A percentile compares a stretch with the other conserved stretches of the same genome.
phyloP scores from a whole-genome alignment of 2,329 filamentous ascomycete genomes.

The Xylariaceae sp. region DNA sequence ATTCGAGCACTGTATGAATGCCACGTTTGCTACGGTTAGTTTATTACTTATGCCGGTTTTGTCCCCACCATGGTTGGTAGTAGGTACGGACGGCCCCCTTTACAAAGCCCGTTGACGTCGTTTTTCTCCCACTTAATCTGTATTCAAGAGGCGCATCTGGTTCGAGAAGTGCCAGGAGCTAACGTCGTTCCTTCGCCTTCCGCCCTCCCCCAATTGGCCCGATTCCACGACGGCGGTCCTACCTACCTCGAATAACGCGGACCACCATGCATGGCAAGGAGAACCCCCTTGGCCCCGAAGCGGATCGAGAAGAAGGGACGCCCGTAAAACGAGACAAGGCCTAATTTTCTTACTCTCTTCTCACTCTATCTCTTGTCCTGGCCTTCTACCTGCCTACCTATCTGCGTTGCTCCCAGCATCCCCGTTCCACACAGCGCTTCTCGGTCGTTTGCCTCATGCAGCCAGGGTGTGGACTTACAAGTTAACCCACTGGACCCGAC shows the following conservation, averaged over 20 bases:
- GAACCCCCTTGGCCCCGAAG: slow-evolving; percentile 18
- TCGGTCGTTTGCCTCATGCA: slow-evolving; percentile 32
- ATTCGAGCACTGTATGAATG: slow-evolving; percentile 30
- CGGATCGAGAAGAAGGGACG: slow-evolving; percentile 14
- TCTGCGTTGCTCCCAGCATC: slow-evolving; percentile 2
- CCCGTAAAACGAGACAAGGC: slow-evolving; percentile 4
- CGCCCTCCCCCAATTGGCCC: slow-evolving; percentile 24
- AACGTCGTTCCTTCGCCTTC: slow-evolving; percentile 9
- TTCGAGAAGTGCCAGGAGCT: slow-evolving; percentile 19
- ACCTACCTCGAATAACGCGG: slow-evolving; percentile 3
- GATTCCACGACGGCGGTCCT: slow-evolving; percentile 9
- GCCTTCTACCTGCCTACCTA: not conserved
- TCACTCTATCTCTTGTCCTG: not conserved
- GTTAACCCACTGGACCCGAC: slow-evolving; percentile 23
- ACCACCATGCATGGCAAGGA: slow-evolving; percentile 17
- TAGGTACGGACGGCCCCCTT: slow-evolving; percentile 24
- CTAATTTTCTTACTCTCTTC: slow-evolving; percentile 4
- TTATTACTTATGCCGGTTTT: slow-evolving; percentile 26
- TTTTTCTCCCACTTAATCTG: slow-evolving; percentile 18
- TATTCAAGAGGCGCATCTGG: slow-evolving; percentile 20
- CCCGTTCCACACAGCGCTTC: slow-evolving; percentile 18
- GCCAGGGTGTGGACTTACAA: slow-evolving; percentile 25
- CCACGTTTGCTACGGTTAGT: slow-evolving; percentile 32
- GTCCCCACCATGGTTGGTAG: slow-evolving; percentile 25
- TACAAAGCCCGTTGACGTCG: slow-evolving; percentile 26